These are phyloP conservation scores for Nakazawaea anatomiae DNA, from an alignment of 805 yeast genomes.

Conservation along the genomic window DNA sequence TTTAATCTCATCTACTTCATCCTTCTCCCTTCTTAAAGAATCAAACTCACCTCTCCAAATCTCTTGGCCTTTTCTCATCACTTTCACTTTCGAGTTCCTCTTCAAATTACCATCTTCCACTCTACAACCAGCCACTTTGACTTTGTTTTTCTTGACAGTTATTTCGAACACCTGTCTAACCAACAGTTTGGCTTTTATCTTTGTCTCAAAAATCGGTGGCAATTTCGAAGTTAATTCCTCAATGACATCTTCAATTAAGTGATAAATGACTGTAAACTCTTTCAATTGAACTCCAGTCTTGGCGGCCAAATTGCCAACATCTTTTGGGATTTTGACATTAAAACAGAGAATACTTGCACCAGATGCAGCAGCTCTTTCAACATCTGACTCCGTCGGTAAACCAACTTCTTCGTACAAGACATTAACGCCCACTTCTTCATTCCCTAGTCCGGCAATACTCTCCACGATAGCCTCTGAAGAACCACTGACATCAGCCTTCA, in stretches of 20 bases:
- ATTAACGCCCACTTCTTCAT: conserved; percentile 71
- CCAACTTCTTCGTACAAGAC: conserved; percentile 79
- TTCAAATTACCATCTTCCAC: conserved; percentile 64
- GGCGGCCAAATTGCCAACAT: conserved; percentile 52
- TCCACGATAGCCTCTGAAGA: conserved; percentile 91
- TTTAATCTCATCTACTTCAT: conserved; percentile 67
- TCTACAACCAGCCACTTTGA: conserved; percentile 83
- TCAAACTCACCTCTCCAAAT: conserved; percentile 40
- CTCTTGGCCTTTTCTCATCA: conserved; percentile 26
- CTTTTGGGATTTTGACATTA: conserved; percentile 65
- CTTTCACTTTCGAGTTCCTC: conserved; percentile 39
- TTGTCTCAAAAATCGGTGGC: conserved; percentile 61
- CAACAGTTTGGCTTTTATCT: conserved; percentile 59
- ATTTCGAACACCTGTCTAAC: conserved; percentile 71
- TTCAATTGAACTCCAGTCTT: conserved; percentile 49
- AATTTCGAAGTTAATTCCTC: conserved; percentile 52
- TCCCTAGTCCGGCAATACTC: conserved; percentile 76
- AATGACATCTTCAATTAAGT: conserved; percentile 80
- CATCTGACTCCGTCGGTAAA: conserved; percentile 57
- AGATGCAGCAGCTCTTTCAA: conserved; percentile 64
- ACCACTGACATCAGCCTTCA: conserved; percentile 91
- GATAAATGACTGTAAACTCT: conserved; percentile 77
- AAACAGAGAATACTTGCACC: conserved; percentile 73
- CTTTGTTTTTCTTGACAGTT: conserved; percentile 47
- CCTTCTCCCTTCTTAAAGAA: conserved; percentile 76